Conservation (phyloP, 768 basidiomycete species). For the Galerina marginata region DNA sequence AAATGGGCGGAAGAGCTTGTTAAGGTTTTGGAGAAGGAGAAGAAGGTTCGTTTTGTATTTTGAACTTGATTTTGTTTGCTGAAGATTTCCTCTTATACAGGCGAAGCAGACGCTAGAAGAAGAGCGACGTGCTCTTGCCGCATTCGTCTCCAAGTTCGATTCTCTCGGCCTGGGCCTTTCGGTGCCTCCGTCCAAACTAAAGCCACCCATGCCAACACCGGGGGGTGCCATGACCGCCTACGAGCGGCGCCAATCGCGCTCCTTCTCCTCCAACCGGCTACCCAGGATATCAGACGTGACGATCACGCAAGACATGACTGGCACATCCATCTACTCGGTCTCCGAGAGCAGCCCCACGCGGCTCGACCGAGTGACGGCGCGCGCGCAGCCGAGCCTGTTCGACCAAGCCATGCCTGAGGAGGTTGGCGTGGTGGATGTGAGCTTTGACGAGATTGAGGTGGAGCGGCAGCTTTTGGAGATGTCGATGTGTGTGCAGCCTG, state of each 20-base stretch:
- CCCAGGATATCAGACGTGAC: conserved; percentile 29
- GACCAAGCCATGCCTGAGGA: conserved; percentile 66
- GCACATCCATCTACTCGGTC: conserved; percentile 21
- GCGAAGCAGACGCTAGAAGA: conserved; percentile 69
- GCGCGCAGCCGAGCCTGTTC: conserved; percentile 54
- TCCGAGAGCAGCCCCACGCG: conserved; percentile 58
- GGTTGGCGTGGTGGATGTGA: conserved; percentile 50
- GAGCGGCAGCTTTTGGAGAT: conserved; percentile 33
- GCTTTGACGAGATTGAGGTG: conserved; percentile 54
- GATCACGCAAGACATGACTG: conserved; percentile 19
- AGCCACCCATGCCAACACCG: conserved; percentile 52
- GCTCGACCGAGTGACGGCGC: conserved; percentile 39
- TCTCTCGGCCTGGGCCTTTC: conserved; percentile 59
- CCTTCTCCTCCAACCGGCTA: conserved; percentile 29
- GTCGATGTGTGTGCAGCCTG: conserved; percentile 20
- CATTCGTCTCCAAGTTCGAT: conserved; percentile 86
- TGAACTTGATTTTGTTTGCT: conserved; percentile 2
- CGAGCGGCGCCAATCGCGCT: conserved; percentile 43
- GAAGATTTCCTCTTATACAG: conserved; percentile 34
- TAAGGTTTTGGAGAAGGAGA: conserved; percentile 79
- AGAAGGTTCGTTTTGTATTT: conserved; percentile 49
- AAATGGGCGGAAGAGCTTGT: conserved; percentile 78
- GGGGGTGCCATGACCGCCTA: conserved; percentile 58
- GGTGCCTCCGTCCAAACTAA: conserved; percentile 44
- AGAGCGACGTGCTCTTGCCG: conserved; percentile 76